Evolutionary conservation across 106 monocot genomes (phyloP), one percentile per base, ranked within the genome.

Genomic region (Triglochin maritima): DNA sequence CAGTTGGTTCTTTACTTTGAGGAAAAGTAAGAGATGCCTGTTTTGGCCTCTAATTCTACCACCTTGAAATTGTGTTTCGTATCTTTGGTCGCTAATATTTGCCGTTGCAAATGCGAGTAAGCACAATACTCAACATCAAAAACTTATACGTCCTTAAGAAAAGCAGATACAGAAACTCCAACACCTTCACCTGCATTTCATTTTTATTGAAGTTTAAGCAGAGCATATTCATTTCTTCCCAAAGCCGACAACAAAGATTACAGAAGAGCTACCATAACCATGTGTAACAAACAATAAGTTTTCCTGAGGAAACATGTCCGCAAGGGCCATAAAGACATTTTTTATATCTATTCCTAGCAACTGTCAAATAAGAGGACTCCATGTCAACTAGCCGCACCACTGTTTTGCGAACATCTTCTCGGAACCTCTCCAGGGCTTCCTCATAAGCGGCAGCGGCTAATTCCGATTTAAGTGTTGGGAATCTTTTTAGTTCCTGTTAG

Each of bases 281-380:
- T 86, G 86, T 51, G 80, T 82, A 10, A 82, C 72, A 45, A 82
- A 77, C 56, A 86, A 75, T 60, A 86, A 74, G 55, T 86, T 82
- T 61, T 86, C 82, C 49, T 66, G 53, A 12, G 82, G 86, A 65
- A 78, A 86, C 69, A 80, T 79, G 77, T 86, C 79, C n/a, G 86
- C 82, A 65, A 80, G 77, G 60, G 82, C 77, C 56, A 60, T 17
- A 69, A 86, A 76, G 7, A 86, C 62, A 16, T 56, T 55, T 55
- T 56, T 71, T 15, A n/a, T 80, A 86, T 77, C 86, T 82, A 5
- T 15, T 67, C 51, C 86, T 77, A 50, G 80, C 86, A 7, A 84
- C 90, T 7, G 90, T 90, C 47, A 90, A 61, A 46, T 90, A 90
- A 54, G 86, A 74, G 9, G 86, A 45, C 54, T 90, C 90, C 90